Evolutionary conservation across 176 grass and related monocot species (phyloP).

Genomic region (Saccharum officinarum): DNA sequence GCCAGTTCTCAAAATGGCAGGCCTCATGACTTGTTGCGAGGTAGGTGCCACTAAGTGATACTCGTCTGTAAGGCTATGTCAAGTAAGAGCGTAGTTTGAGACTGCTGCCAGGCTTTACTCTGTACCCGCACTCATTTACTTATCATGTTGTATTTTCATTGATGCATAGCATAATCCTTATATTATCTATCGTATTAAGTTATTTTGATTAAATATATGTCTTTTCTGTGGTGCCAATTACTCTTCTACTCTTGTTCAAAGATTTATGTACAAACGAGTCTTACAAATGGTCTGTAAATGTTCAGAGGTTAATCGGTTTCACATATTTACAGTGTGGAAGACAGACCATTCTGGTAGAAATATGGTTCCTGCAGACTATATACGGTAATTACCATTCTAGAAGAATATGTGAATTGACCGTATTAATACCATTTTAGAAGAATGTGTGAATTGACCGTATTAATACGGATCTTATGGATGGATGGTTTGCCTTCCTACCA

Average conservation of each 20-base stretch:
- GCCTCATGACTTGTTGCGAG: conserved; percentile 13
- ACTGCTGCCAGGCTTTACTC: not conserved
- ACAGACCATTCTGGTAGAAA: not conserved
- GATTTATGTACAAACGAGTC: not conserved
- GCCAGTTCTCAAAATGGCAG: conserved; percentile 16
- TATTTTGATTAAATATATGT: conserved; percentile 4
- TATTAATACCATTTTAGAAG: not conserved
- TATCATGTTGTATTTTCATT: conserved; percentile 28
- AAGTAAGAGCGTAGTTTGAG: conserved; percentile 28
- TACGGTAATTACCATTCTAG: not conserved
- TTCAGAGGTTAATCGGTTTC: not conserved
- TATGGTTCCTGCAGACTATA: not conserved
- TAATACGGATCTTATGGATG: too few relatives aligned
- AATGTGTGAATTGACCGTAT: not conserved
- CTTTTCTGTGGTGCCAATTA: not conserved
- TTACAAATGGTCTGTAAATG: not conserved
- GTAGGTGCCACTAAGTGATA: not conserved
- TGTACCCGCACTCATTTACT: conserved; percentile 39
- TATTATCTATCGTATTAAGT: not conserved
- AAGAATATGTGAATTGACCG: not conserved
- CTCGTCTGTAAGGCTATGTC: conserved; percentile 19
- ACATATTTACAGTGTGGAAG: not conserved
- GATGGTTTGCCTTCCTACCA: not conserved
- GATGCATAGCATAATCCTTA: conserved; percentile 1
- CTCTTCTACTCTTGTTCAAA: not conserved